These are phyloP conservation scores for Colletotrichum echinochloae DNA, from an alignment of 2,329 filamentous ascomycete species.

Conservation along the genomic window DNA sequence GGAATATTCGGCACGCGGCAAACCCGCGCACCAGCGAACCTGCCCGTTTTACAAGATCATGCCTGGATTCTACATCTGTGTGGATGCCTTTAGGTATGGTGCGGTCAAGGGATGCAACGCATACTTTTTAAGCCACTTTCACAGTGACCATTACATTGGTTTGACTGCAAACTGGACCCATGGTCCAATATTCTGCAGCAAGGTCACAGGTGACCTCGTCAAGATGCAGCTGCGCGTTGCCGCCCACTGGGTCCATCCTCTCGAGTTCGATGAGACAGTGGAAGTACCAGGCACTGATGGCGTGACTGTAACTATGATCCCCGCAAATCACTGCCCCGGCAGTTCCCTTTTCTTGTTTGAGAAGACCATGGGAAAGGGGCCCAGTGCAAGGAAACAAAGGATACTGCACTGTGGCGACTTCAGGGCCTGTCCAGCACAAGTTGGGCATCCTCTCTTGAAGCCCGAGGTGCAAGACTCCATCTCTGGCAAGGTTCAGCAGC, in stretches of 20 bases:
- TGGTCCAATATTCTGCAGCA: conserved; percentile 96
- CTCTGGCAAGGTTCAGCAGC: conserved; percentile 78
- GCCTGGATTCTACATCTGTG: conserved; percentile 90
- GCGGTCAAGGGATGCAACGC: conserved; percentile 92
- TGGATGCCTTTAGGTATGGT: conserved; percentile 96
- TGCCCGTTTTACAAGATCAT: conserved; percentile 99
- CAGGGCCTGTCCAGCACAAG: conserved; percentile 85
- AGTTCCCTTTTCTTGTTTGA: conserved; percentile 95
- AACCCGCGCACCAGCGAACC: conserved; percentile 86
- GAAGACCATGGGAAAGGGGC: conserved; percentile 74
- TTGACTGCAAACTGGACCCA: conserved; percentile 90
- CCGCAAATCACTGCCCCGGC: conserved; percentile 96
- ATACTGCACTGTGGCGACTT: conserved; percentile 98
- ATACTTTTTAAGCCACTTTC: conserved; percentile 97
- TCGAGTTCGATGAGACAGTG: conserved; percentile 85
- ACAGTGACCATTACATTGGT: conserved; percentile 97
- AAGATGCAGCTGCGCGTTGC: conserved; percentile 88
- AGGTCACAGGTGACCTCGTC: conserved; percentile 90
- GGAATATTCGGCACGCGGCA: conserved; percentile 82
- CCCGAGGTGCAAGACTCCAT: conserved; percentile 79
- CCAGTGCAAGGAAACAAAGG: conserved; percentile 74
- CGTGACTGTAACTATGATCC: conserved; percentile 91
- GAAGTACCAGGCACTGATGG: conserved; percentile 87
- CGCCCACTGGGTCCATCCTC: conserved; percentile 83
- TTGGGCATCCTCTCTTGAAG: conserved; percentile 83